Evolutionary conservation across 2,329 filamentous ascomycete genomes (phyloP).

Genomic region (Lizonia empirigonia): DNA sequence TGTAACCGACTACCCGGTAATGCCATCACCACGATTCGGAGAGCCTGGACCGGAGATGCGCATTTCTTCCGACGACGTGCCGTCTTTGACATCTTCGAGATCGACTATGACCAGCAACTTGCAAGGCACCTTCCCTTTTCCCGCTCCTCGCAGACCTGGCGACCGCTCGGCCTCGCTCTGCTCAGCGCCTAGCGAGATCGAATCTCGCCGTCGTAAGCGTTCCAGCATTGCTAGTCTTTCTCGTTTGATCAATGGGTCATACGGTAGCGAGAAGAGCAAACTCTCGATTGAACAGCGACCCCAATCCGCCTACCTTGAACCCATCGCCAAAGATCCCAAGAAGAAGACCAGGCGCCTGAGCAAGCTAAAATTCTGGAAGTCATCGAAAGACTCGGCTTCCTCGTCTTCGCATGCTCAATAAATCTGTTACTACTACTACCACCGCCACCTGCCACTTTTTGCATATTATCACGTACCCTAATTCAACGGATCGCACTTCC

Average conservation of each 20-base stretch:
- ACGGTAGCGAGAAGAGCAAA: conserved; percentile 75
- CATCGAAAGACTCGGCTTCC: conserved; percentile 39
- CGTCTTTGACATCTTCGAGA: conserved; percentile 75
- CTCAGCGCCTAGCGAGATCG: conserved; percentile 48
- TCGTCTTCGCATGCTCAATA: conserved; percentile 29
- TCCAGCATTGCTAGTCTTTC: conserved; percentile 79
- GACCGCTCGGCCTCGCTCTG: conserved; percentile 50
- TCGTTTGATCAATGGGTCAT: conserved; percentile 70
- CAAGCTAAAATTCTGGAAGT: conserved; percentile 78
- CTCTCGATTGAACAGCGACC: conserved; percentile 68
- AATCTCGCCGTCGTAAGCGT: conserved; percentile 68
- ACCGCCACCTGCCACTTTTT: conserved; percentile 11
- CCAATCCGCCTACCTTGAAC: conserved; percentile 58
- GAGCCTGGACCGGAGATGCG: conserved; percentile 75
- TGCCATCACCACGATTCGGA: conserved; percentile 73
- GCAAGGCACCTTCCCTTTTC: conserved; percentile 57
- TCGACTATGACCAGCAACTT: conserved; percentile 76
- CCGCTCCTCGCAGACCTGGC: conserved; percentile 50
- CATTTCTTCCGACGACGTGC: conserved; percentile 74
- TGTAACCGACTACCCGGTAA: conserved; percentile 70
- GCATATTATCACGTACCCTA: conserved; percentile 25
- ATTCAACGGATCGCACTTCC: conserved; percentile 29
- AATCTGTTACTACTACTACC: conserved; percentile 7
- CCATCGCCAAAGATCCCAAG: conserved; percentile 62
- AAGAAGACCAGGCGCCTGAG: conserved; percentile 74